Conservation (phyloP, 495 filamentous ascomycete species). For the Bombardia bombarda region DNA sequence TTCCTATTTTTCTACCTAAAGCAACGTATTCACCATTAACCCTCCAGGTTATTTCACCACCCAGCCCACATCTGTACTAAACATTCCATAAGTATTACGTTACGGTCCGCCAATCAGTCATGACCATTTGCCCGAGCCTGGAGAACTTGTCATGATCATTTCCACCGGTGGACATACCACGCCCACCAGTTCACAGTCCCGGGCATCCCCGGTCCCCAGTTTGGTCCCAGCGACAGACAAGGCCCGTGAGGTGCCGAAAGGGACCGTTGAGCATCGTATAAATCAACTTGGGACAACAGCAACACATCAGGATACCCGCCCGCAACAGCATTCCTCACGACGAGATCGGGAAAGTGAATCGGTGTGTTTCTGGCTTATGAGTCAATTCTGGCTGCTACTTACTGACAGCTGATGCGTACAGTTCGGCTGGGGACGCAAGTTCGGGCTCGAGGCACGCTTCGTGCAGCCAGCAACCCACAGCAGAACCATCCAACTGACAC, state of each 20-base stretch:
- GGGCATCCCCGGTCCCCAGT: background rate
- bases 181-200: background rate
- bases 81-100: too few species aligned
- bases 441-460: slow-evolving; percentile 11
- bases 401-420: background rate
- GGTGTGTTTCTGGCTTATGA: slow-evolving; percentile 3
- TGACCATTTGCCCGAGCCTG: too few species aligned
- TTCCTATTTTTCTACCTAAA: too few species aligned
- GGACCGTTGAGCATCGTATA: slow-evolving; percentile 5
- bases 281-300: slow-evolving; percentile 1
- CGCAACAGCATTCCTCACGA: background rate
- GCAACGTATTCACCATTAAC: too few species aligned
- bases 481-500: slow-evolving; percentile 5
- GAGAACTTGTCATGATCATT: background rate
- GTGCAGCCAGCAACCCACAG: slow-evolving; percentile 16
- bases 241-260: slow-evolving; percentile 2
- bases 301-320: background rate
- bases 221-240: background rate
- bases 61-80: too few species aligned
- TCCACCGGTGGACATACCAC: background rate
- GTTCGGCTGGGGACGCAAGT: slow-evolving; percentile 16
- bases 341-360: slow-evolving; percentile 11
- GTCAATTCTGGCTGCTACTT: background rate
- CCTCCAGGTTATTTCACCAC: too few species aligned
- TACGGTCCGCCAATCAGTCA: too few species aligned